Conservation (phyloP, 1,139 yeast genomes). For the Yamadazyma triangularis region DNA sequence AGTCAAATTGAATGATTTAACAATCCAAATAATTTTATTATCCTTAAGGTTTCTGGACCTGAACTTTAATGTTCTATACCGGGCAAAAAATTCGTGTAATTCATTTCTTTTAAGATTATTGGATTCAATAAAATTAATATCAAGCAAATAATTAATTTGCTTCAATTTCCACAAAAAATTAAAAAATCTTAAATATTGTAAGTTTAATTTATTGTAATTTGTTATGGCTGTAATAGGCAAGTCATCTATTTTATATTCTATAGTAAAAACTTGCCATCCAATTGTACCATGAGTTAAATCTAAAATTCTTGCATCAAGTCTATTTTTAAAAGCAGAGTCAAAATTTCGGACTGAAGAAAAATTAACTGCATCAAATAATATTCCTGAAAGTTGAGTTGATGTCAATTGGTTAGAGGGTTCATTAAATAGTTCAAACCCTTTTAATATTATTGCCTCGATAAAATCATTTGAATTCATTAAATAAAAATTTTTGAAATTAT, state of each 20-base stretch:
- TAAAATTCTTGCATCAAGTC: slow-evolving; percentile 79
- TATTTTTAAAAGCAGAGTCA: slow-evolving; percentile 16
- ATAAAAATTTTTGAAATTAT: slow-evolving; percentile 61
- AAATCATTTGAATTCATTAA: slow-evolving; percentile 78
- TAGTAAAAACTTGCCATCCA: slow-evolving; percentile 91
- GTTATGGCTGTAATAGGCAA: slow-evolving; percentile 47
- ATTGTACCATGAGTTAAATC: slow-evolving; percentile 58
- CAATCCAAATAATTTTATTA: slow-evolving; percentile 22
- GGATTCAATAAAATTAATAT: slow-evolving; percentile 32
- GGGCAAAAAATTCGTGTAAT: slow-evolving; percentile 17
- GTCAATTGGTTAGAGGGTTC: slow-evolving; percentile 62
- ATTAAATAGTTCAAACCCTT: slow-evolving; percentile 51
- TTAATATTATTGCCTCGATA: slow-evolving; percentile 56
- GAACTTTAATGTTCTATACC: slow-evolving; percentile 9
- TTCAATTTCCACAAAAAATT: slow-evolving; percentile 80
- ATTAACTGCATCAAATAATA: slow-evolving; percentile 63
- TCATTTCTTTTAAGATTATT: slow-evolving; percentile 33
- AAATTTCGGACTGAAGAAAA: slow-evolving; percentile 56
- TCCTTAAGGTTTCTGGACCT: slow-evolving; percentile 15
- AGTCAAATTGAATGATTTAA: slow-evolving; percentile 33
- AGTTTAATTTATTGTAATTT: slow-evolving; percentile 30
- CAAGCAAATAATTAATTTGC: slow-evolving; percentile 53
- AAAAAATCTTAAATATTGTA: slow-evolving; percentile 75
- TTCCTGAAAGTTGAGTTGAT: slow-evolving; percentile 60
- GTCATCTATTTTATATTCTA: slow-evolving; percentile 68